These are phyloP conservation scores for Aspergillus avenaceus DNA, from an alignment of 495 filamentous ascomycete species.

Conservation along the genomic window DNA sequence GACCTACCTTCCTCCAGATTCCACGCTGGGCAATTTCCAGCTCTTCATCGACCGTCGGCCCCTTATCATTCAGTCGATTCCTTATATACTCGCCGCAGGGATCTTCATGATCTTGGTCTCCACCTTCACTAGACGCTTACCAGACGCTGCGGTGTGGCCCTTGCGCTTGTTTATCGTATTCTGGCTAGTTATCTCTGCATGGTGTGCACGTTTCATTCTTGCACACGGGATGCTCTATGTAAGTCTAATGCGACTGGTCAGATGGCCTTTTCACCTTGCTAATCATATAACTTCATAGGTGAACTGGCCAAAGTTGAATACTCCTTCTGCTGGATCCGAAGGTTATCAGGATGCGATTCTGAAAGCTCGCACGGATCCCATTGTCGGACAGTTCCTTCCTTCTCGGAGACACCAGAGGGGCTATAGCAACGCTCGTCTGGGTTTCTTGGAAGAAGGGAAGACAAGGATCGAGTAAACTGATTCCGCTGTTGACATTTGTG, in stretches of 20 bases:
- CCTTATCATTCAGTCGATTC: slow-evolving; percentile 79
- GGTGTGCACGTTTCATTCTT: slow-evolving; percentile 69
- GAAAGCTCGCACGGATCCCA: slow-evolving; percentile 67
- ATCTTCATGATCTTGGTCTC: slow-evolving; percentile 83
- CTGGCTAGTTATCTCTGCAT: slow-evolving; percentile 65
- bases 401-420: slow-evolving; percentile 64
- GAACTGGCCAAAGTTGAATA: slow-evolving; percentile 95
- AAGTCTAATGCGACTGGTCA: slow-evolving; percentile 36
- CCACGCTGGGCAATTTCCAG: slow-evolving; percentile 56
- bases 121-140: slow-evolving; percentile 61
- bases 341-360: slow-evolving; percentile 83
- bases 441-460: slow-evolving; percentile 90
- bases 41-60: slow-evolving; percentile 87
- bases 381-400: slow-evolving; percentile 69
- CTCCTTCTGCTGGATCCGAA: slow-evolving; percentile 76
- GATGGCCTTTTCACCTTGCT: neutral
- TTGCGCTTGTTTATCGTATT: slow-evolving; percentile 72
- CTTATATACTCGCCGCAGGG: slow-evolving; percentile 84
- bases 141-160: slow-evolving; percentile 69
- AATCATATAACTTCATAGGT: slow-evolving; percentile 55
- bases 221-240: slow-evolving; percentile 89
- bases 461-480: slow-evolving; percentile 77
- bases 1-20: slow-evolving; percentile 66
- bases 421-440: slow-evolving; percentile 69
- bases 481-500: slow-evolving; percentile 1